Evolutionary conservation across 2,329 filamentous ascomycete genomes (phyloP), one percentile per base, ranked within the genome.

Genomic region (Hymenoscyphus albidus): DNA sequence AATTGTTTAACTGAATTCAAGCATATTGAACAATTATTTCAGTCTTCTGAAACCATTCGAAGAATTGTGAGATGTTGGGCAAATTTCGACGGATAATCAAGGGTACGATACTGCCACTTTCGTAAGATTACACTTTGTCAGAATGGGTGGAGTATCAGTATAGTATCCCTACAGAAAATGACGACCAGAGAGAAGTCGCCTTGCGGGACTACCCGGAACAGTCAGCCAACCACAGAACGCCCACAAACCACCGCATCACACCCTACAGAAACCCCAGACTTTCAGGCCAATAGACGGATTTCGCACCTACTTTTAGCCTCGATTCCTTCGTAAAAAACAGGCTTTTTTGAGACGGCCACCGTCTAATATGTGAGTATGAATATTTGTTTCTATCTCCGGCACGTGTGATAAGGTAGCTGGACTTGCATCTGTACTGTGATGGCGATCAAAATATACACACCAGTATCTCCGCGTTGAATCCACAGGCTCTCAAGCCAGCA

Each of bases 311-410:
- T n/a, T n/a, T n/a, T n/a, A n/a, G n/a, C n/a, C n/a, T n/a, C n/a
- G n/a, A n/a, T n/a, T n/a, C n/a, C n/a, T n/a, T n/a, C n/a, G n/a
- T n/a, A n/a, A n/a, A n/a, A n/a, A n/a, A n/a, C n/a, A n/a, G n/a
- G n/a, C n/a, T n/a, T n/a, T n/a, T n/a, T n/a, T n/a, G n/a, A n/a
- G n/a, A n/a, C n/a, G n/a, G n/a, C n/a, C n/a, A n/a, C n/a, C n/a
- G n/a, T n/a, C n/a, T n/a, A n/a, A n/a, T 56, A 32, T 31, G 3
- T 31, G 16, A 16, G 40, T 54, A 64, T 59, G 40, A 58, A 58
- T 57, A 42, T 58, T 39, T 62, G 54, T 58, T 64, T 56, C 63
- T 64, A 64, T 64, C 63, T 62, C 54, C 22, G 51, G 54, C 12
- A 31, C 54, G 42, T 48, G 59, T 62, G 58, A 57, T 57, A 57